phyloP scores from a whole-genome alignment of 192 early-diverging fungal species.

The Bifiguratus adelaidae region DNA sequence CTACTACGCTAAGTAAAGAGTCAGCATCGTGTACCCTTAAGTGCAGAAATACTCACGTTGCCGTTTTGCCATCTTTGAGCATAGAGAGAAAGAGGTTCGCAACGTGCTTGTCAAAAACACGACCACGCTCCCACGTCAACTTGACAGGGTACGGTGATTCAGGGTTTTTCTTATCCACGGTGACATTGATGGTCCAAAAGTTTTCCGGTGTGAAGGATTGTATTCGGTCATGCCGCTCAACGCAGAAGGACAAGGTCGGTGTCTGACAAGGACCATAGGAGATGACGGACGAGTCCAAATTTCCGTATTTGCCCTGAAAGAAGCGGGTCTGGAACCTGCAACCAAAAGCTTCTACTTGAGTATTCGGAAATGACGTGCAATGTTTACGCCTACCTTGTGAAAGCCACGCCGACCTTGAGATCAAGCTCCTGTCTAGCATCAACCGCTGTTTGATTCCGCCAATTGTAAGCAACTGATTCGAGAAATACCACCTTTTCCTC shows the following conservation, averaged over 20 bases:
- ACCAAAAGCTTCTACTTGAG: neutral
- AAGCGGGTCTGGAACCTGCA: constrained; percentile 32
- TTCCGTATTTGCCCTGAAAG: constrained; percentile 44
- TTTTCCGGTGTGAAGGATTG: constrained; percentile 36
- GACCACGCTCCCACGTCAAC: constrained; percentile 9
- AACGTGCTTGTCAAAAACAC: constrained; percentile 31
- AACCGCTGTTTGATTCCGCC: constrained; percentile 16
- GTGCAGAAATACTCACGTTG: constrained; percentile 19
- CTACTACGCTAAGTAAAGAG: constrained; percentile 1
- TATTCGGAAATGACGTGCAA: neutral
- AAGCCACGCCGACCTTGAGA: constrained; percentile 32
- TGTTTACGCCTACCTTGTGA: constrained; percentile 6
- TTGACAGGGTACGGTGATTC: constrained; percentile 7
- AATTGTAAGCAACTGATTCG: neutral
- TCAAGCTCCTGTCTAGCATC: constrained; percentile 41
- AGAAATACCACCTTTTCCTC: neutral
- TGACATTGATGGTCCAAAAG: constrained; percentile 25
- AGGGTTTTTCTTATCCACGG: constrained; percentile 13
- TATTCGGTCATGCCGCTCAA: constrained; percentile 41
- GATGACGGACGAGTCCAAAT: constrained; percentile 33
- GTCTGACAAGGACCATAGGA: constrained; percentile 42
- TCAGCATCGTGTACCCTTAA: neutral
- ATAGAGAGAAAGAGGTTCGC: constrained; percentile 14
- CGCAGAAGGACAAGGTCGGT: constrained; percentile 38
- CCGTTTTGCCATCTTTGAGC: constrained; percentile 14